These are phyloP conservation scores for Moniliophthora roreri DNA, from an alignment of 1,284 basidiomycete genomes.

Conservation along the genomic window DNA sequence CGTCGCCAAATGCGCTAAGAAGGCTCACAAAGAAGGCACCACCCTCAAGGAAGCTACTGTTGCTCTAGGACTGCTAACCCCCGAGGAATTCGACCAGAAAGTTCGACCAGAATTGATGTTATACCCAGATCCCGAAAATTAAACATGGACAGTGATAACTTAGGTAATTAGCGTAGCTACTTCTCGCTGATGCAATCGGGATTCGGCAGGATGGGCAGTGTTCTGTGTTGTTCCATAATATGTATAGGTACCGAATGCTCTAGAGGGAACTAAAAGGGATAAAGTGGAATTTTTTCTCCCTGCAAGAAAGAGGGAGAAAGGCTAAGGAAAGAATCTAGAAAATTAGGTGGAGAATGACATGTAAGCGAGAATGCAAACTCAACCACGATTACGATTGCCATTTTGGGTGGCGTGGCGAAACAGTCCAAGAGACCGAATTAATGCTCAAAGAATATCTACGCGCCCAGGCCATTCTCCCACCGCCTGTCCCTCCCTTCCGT, in stretches of 20 bases:
- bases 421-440: neutral
- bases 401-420: neutral
- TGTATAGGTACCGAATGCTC: neutral
- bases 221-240: neutral
- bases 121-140: slow-evolving; percentile 56
- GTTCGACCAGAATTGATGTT: slow-evolving; percentile 94
- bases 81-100: slow-evolving; percentile 94
- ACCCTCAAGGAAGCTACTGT: slow-evolving; percentile 96
- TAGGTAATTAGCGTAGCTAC: neutral
- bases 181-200: neutral
- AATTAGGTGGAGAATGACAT: neutral
- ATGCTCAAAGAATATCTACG: neutral
- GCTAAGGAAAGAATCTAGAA: too few species aligned
- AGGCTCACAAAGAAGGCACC: slow-evolving; percentile 97
- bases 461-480: slow-evolving; percentile 1
- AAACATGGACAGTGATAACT: neutral
- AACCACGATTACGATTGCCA: slow-evolving; percentile 1
- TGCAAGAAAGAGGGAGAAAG: neutral
- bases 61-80: slow-evolving; percentile 80
- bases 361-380: too few species aligned
- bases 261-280: neutral
- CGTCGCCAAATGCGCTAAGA: slow-evolving; percentile 98
- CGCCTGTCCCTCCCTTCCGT: slow-evolving; percentile 1
- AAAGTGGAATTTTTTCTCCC: neutral
- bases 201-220: slow-evolving; percentile 1